These are phyloP conservation scores for Tetrapisispora iriomotensis DNA, from an alignment of 805 yeast genomes.

Conservation along the genomic window DNA sequence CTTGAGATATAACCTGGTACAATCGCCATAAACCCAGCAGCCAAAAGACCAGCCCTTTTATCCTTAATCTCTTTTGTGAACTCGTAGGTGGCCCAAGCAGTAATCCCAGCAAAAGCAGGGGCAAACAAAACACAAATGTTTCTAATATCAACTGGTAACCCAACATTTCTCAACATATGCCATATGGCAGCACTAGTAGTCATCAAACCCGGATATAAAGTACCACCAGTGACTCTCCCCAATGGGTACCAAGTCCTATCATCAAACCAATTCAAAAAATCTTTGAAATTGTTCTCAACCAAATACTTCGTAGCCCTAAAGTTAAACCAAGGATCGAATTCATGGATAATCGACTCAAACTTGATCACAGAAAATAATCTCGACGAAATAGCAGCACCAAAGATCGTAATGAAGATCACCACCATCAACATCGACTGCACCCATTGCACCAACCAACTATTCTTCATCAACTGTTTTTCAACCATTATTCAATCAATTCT, in stretches of 20 bases:
- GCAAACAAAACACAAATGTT: constrained; percentile 93
- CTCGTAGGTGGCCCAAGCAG: constrained; percentile 81
- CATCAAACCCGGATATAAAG: constrained; percentile 96
- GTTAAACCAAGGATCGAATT: constrained; percentile 95
- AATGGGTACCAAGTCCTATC: constrained; percentile 98
- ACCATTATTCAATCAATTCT: background rate
- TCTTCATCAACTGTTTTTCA: background rate
- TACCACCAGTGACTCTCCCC: constrained; percentile 98
- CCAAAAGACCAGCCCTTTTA: constrained; percentile 76
- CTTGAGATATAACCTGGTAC: constrained; percentile 98
- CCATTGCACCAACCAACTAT: constrained; percentile 6
- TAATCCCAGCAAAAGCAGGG: constrained; percentile 89
- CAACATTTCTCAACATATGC: constrained; percentile 52
- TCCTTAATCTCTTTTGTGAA: constrained; percentile 87
- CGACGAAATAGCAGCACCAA: constrained; percentile 86
- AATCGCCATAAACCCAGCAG: constrained; percentile 92
- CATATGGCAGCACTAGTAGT: constrained; percentile 90
- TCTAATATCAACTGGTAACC: constrained; percentile 86
- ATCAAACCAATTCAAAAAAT: constrained; percentile 96
- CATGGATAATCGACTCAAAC: constrained; percentile 94
- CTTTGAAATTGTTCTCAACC: constrained; percentile 73
- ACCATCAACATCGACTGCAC: constrained; percentile 37
- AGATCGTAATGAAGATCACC: constrained; percentile 62
- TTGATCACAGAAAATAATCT: constrained; percentile 93
- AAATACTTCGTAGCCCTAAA: constrained; percentile 92